Conservation (phyloP, 2,329 filamentous ascomycete genomes). For the Colletotrichum tabaci region DNA sequence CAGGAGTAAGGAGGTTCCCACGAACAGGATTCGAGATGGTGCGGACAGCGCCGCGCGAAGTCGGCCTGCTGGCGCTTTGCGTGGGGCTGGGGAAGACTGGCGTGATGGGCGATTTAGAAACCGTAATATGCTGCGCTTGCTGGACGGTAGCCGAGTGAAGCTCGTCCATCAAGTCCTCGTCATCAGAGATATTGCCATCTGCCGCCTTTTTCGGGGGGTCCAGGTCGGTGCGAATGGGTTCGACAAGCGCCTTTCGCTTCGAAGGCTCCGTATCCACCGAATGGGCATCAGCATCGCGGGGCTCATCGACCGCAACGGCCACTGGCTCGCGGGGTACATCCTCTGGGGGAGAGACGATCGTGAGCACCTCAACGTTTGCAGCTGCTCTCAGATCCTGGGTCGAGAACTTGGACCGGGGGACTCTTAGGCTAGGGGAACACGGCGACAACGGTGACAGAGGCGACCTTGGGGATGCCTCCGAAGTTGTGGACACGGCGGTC, state of each 20-base stretch:
- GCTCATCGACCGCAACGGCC: slow-evolving; percentile 39
- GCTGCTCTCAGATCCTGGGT: slow-evolving; percentile 53
- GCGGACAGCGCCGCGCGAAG: slow-evolving; percentile 58
- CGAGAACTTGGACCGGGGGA: slow-evolving; percentile 62
- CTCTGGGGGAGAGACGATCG: slow-evolving; percentile 28
- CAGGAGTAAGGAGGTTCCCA: slow-evolving; percentile 60
- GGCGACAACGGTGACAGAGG: slow-evolving; percentile 30
- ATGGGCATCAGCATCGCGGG: slow-evolving; percentile 47
- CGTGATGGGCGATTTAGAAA: slow-evolving; percentile 87
- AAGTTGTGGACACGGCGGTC: slow-evolving; percentile 17
- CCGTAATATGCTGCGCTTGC: slow-evolving; percentile 84
- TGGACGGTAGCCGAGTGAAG: slow-evolving; percentile 85
- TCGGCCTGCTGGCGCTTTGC: slow-evolving; percentile 33
- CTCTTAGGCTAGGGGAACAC: slow-evolving; percentile 44
- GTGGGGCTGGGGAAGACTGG: slow-evolving; percentile 67
- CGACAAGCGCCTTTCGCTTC: slow-evolving; percentile 57
- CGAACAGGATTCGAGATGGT: slow-evolving; percentile 58
- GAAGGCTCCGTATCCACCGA: slow-evolving; percentile 50
- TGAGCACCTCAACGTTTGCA: slow-evolving; percentile 42
- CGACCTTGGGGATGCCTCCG: slow-evolving; percentile 43
- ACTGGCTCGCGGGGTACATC: slow-evolving; percentile 13
- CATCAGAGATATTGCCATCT: slow-evolving; percentile 72
- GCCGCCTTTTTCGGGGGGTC: slow-evolving; percentile 52
- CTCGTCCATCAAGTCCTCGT: slow-evolving; percentile 89
- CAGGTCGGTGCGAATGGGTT: slow-evolving; percentile 71